Conservation (phyloP, 371 early-diverging fungal genomes). For the Mortierella sp. region DNA sequence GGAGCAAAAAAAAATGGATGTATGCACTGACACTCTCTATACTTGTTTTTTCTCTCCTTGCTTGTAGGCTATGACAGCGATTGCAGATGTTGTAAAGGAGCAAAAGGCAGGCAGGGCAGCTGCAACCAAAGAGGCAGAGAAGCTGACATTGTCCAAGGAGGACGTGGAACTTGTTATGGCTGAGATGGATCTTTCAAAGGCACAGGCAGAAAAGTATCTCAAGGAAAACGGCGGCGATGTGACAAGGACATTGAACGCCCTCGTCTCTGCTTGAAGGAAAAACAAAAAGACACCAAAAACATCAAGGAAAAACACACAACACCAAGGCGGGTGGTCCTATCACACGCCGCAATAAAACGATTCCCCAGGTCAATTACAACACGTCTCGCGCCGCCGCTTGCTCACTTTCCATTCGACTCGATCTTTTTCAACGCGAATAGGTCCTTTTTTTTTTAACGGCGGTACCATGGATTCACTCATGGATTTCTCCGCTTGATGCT, state of each 20-base stretch:
- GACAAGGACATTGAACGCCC: slow-evolving; percentile 34
- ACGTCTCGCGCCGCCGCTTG: no score
- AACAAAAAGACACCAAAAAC: no score
- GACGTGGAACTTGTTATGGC: slow-evolving; percentile 44
- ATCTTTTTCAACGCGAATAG: no score
- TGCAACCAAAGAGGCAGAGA: slow-evolving; percentile 37
- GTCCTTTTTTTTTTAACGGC: no score
- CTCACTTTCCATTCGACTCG: no score
- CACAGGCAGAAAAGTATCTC: slow-evolving; percentile 43
- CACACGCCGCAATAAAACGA: no score
- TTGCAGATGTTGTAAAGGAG: slow-evolving; percentile 47
- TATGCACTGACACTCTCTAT: not conserved
- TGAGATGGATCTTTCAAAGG: slow-evolving; percentile 45
- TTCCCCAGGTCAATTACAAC: no score
- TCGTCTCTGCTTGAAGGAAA: slow-evolving; percentile 31
- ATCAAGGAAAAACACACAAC: no score
- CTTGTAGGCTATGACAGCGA: slow-evolving; percentile 33
- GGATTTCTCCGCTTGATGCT: no score
- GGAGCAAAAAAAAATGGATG: no score
- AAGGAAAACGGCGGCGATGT: slow-evolving; percentile 50
- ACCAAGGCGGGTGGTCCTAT: no score
- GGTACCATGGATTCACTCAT: no score
- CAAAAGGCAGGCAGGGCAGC: slow-evolving; percentile 48
- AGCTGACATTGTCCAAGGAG: slow-evolving; percentile 38
- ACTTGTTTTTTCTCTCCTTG: not conserved